A percentile compares a stretch with the other conserved stretches of the same genome.
Conservation (phyloP, 2,329 filamentous ascomycete species). For the Colletotrichum truncatum region DNA sequence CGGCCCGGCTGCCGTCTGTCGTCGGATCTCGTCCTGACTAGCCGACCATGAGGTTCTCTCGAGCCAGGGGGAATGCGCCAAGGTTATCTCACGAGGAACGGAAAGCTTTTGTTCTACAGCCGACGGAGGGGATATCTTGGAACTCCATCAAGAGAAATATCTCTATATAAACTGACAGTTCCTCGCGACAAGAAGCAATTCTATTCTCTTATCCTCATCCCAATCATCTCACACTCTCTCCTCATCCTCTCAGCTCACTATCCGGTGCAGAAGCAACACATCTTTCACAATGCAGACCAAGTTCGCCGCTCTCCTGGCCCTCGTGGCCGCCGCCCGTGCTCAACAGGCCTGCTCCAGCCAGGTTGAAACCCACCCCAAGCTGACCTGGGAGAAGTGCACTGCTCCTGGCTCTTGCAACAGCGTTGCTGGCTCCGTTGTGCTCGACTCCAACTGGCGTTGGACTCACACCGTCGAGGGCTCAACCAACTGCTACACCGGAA, state of each 20-base stretch:
- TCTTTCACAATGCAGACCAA: conserved; percentile 38
- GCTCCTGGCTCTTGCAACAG: conserved; percentile 57
- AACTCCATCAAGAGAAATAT: background rate
- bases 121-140: too few relatives aligned
- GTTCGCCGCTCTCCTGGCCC: conserved; percentile 44
- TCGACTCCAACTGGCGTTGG: conserved; percentile 73
- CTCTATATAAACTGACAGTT: conserved; percentile 14
- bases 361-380: conserved; percentile 60
- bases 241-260: background rate
- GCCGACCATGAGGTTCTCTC: background rate
- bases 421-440: conserved; percentile 59
- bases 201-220: conserved; percentile 13
- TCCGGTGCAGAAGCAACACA: conserved; percentile 14
- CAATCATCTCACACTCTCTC: background rate
- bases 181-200: background rate
- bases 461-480: conserved; percentile 55
- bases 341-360: conserved; percentile 60
- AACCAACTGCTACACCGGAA: conserved; percentile 67
- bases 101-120: too few relatives aligned
- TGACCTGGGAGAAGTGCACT: conserved; percentile 64
- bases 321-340: conserved; percentile 53
- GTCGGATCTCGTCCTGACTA: background rate
- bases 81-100: too few relatives aligned
- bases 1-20: conserved; percentile 24
- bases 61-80: too few relatives aligned